Conservation (phyloP, 495 filamentous ascomycete species). For the Penicillium pulvis region DNA sequence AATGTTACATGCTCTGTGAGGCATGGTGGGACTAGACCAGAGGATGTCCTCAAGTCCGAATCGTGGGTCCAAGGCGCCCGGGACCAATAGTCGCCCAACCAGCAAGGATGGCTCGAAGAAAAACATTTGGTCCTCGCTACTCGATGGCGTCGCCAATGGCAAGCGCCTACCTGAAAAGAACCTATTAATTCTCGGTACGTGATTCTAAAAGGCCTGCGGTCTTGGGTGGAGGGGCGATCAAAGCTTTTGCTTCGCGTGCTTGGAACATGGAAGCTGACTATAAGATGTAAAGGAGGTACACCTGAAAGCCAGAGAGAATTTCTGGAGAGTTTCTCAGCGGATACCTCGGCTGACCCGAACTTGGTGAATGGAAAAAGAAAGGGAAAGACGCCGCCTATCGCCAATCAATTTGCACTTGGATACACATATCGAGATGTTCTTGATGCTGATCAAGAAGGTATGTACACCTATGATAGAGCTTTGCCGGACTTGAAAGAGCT, state of each 20-base stretch:
- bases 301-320: slow-evolving; percentile 88
- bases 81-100: slow-evolving; percentile 54
- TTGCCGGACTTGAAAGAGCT: slow-evolving; percentile 1
- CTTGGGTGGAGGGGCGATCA: not conserved
- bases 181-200: slow-evolving; percentile 77
- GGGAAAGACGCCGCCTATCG: slow-evolving; percentile 73
- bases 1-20: slow-evolving; percentile 41
- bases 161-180: slow-evolving; percentile 93
- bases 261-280: not conserved
- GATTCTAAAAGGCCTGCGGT: not conserved
- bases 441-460: slow-evolving; percentile 93
- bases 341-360: slow-evolving; percentile 50
- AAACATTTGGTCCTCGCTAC: slow-evolving; percentile 93
- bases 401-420: slow-evolving; percentile 90
- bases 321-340: slow-evolving; percentile 74
- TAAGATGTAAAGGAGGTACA: slow-evolving; percentile 66
- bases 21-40: slow-evolving; percentile 42
- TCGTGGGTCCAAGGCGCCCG: slow-evolving; percentile 36
- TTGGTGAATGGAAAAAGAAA: slow-evolving; percentile 61
- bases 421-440: slow-evolving; percentile 96
- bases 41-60: slow-evolving; percentile 47
- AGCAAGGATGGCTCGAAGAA: slow-evolving; percentile 76
- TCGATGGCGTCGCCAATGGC: slow-evolving; percentile 86
- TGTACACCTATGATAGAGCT: not conserved
- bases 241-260: not conserved